A percentile compares a stretch with the other conserved stretches of the same genome.
phyloP scores from a whole-genome alignment of 306 rosid species.

The Ormosia emarginata region DNA sequence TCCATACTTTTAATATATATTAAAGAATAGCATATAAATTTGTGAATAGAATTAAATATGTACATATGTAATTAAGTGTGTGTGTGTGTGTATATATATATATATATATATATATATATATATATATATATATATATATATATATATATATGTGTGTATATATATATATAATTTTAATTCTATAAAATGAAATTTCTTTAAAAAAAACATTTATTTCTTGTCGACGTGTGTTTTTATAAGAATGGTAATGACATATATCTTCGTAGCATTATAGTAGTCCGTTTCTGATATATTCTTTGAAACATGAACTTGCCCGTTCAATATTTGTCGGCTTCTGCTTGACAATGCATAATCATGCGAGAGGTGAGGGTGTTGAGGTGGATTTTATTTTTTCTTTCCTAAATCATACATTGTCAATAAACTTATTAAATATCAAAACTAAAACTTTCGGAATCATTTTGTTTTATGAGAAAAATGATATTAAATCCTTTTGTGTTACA shows the following conservation, averaged over 20 bases:
- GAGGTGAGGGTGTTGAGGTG: too few relatives aligned
- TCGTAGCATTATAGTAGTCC: background rate
- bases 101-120: background rate
- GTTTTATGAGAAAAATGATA: too few relatives aligned
- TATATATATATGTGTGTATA: background rate
- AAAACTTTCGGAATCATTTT: too few relatives aligned
- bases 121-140: background rate
- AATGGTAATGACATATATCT: background rate
- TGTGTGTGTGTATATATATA: too few relatives aligned
- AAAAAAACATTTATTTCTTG: background rate
- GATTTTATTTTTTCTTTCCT: too few relatives aligned
- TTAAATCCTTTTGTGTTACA: too few relatives aligned
- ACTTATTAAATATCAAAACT: too few relatives aligned
- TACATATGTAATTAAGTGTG: background rate
- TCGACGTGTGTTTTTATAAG: background rate
- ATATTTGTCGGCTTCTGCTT: background rate
- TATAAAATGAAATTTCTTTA: too few relatives aligned
- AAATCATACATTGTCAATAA: too few relatives aligned
- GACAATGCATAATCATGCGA: background rate
- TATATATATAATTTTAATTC: background rate
- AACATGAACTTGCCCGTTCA: background rate
- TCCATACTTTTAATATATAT: too few relatives aligned
- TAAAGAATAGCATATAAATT: too few relatives aligned
- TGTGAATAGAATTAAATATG: too few relatives aligned
- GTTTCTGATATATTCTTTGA: background rate